phyloP scores from a whole-genome alignment of 2,329 filamentous ascomycete genomes.

The Bipolaris cookei region DNA sequence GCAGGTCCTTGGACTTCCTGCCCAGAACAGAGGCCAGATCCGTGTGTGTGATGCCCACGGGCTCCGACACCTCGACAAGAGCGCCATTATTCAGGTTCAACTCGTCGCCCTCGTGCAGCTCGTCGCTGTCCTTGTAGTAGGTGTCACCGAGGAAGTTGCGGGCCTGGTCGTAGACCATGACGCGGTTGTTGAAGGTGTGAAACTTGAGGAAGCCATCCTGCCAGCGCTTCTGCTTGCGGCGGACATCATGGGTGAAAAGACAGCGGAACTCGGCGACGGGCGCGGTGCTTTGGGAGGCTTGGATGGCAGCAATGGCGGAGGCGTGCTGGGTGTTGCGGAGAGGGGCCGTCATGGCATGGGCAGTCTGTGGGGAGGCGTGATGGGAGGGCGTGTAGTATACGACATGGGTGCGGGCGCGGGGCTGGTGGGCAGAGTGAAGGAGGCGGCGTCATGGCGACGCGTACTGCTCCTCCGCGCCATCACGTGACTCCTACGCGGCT shows the following conservation, averaged over 20 bases:
- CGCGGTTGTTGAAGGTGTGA: slow-evolving; percentile 86
- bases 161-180: slow-evolving; percentile 87
- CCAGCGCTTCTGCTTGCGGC: slow-evolving; percentile 89
- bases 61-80: slow-evolving; percentile 81
- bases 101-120: slow-evolving; percentile 82
- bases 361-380: slow-evolving; percentile 18
- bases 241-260: slow-evolving; percentile 84
- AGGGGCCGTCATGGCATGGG: slow-evolving; percentile 36
- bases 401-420: slow-evolving; percentile 16
- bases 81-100: slow-evolving; percentile 77
- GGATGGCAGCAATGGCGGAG: slow-evolving; percentile 40
- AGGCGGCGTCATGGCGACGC: background rate
- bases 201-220: slow-evolving; percentile 88
- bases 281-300: slow-evolving; percentile 68
- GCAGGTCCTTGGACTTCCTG: slow-evolving; percentile 62
- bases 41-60: slow-evolving; percentile 73
- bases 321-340: slow-evolving; percentile 30
- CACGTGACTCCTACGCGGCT: slow-evolving; percentile 19
- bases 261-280: slow-evolving; percentile 82
- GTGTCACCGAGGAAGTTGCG: slow-evolving; percentile 84
- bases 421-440: slow-evolving; percentile 6
- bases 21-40: slow-evolving; percentile 78
- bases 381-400: background rate
- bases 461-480: slow-evolving; percentile 8
- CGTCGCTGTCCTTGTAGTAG: slow-evolving; percentile 74